Evolutionary conservation across 257 asterid genomes (phyloP).

Genomic region (Anisodus tanguticus): DNA sequence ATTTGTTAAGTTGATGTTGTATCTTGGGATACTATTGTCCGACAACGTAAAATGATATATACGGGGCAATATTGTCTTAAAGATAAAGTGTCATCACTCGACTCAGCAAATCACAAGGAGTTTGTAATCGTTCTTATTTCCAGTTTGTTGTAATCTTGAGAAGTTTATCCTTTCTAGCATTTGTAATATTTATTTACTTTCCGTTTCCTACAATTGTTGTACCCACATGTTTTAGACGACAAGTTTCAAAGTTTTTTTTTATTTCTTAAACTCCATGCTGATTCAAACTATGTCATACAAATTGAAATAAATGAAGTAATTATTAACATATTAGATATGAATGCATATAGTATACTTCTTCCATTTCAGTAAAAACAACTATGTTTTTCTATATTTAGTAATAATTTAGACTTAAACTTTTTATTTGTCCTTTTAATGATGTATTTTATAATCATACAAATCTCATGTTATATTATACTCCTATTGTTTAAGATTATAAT

Average conservation of each 20-base stretch:
- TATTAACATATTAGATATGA: background rate
- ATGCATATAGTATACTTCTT: background rate
- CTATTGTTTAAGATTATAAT: background rate
- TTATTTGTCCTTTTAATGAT: background rate
- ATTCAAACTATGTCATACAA: background rate
- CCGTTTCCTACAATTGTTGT: too few relatives aligned
- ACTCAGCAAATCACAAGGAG: too few relatives aligned
- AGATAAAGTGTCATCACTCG: too few relatives aligned
- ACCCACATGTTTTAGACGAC: background rate
- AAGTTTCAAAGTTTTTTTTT: background rate
- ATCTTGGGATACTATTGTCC: too few relatives aligned
- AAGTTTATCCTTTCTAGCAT: too few relatives aligned
- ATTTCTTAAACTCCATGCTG: background rate
- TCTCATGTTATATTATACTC: background rate
- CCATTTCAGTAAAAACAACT: background rate
- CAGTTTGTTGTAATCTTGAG: too few relatives aligned
- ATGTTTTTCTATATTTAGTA: background rate
- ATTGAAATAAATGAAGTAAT: background rate
- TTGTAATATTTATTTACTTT: too few relatives aligned
- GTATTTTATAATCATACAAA: background rate
- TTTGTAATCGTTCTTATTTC: too few relatives aligned
- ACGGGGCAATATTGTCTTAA: too few relatives aligned
- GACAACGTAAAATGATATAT: too few relatives aligned
- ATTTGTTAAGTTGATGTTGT: too few relatives aligned
- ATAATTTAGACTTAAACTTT: background rate